phyloP scores from a whole-genome alignment of 2,329 filamentous ascomycete species.

The Cytospora paraplurivora region DNA sequence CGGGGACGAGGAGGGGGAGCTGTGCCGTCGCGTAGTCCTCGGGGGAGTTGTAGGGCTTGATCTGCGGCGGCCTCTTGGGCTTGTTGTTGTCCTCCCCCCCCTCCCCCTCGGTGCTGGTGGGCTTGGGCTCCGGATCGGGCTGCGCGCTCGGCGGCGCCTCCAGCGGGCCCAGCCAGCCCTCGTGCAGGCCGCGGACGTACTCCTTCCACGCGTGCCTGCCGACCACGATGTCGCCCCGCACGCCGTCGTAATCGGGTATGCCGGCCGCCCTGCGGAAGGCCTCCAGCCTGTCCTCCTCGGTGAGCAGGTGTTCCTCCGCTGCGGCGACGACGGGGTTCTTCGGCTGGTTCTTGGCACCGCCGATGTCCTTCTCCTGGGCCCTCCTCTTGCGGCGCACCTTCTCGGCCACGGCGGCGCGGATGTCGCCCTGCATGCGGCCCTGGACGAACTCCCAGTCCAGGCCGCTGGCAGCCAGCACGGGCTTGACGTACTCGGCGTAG shows the following conservation, averaged over 20 bases:
- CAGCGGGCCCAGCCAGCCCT: constrained; percentile 92
- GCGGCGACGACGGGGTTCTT: constrained; percentile 37
- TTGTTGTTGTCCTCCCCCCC: constrained; percentile 50
- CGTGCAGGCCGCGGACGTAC: constrained; percentile 88
- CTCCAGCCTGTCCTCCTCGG: constrained; percentile 63
- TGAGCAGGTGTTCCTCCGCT: constrained; percentile 50
- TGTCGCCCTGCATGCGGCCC: constrained; percentile 88
- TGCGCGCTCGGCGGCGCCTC: constrained; percentile 55
- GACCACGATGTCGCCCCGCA: constrained; percentile 83
- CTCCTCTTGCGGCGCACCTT: constrained; percentile 73
- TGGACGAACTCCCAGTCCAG: constrained; percentile 97
- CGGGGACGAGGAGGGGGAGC: constrained; percentile 67
- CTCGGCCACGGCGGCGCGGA: constrained; percentile 84
- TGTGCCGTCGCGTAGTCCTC: constrained; percentile 68
- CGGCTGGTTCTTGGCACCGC: constrained; percentile 34
- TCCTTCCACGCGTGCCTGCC: constrained; percentile 97
- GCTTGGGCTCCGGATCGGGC: constrained; percentile 33
- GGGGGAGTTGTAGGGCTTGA: constrained; percentile 72
- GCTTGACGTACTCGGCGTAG: constrained; percentile 95
- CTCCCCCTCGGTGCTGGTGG: constrained; percentile 32
- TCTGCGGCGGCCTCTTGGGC: constrained; percentile 61
- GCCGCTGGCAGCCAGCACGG: constrained; percentile 83
- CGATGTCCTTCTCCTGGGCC: constrained; percentile 52
- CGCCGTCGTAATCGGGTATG: constrained; percentile 70
- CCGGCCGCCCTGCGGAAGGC: constrained; percentile 66